Percentiles rank a stretch among this genome's conserved stretches.
Conservation (phyloP, 2,329 filamentous ascomycete species). For the Pestalotiopsis sp. region DNA sequence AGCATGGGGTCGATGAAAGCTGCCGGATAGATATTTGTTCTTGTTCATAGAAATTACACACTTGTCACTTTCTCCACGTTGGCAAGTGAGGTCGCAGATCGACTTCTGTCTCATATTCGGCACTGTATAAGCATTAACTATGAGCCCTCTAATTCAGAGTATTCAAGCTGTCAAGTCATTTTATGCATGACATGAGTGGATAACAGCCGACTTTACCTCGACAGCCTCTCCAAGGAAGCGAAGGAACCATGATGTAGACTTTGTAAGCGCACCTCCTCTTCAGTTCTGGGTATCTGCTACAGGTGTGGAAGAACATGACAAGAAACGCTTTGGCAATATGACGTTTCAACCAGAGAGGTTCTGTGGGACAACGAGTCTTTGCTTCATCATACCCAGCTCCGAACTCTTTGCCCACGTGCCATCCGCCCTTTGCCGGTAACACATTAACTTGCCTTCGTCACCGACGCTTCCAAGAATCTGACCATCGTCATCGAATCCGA, state of each 20-base stretch:
- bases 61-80: not conserved
- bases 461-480: conserved; percentile 76
- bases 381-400: conserved; percentile 60
- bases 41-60: not conserved
- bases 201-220: not conserved
- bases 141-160: not conserved
- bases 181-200: not conserved
- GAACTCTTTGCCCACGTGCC: conserved; percentile 63
- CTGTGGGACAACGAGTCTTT: conserved; percentile 51
- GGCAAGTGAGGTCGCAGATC: not conserved
- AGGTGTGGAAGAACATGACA: not conserved
- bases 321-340: not conserved
- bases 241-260: not conserved
- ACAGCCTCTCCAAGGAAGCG: not conserved
- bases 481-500: conserved; percentile 71
- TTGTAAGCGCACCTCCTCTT: not conserved
- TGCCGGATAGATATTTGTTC: not conserved
- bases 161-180: not conserved
- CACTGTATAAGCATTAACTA: not conserved
- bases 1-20: not conserved
- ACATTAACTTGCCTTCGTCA: conserved; percentile 70
- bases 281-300: not conserved
- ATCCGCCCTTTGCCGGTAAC: conserved; percentile 62
- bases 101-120: not conserved
- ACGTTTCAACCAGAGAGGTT: not conserved